These are phyloP conservation scores for Micractinium sp. DNA, from an alignment of 139 green algal genomes.

Conservation along the genomic window DNA sequence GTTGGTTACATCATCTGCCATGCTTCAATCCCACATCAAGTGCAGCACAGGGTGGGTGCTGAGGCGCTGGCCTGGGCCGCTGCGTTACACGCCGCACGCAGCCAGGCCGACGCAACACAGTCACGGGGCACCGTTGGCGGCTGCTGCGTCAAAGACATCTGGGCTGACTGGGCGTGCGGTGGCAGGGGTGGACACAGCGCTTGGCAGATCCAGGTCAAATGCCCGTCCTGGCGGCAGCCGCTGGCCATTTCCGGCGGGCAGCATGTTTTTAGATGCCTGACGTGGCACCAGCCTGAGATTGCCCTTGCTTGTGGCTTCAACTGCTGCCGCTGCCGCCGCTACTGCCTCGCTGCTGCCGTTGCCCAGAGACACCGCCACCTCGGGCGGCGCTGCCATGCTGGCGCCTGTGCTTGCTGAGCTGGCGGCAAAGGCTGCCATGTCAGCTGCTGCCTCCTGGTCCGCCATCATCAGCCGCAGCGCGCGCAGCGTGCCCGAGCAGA, in stretches of 20 bases:
- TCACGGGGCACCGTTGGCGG: too few species aligned
- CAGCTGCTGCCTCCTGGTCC: background rate
- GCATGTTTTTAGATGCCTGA: background rate
- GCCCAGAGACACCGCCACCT: background rate
- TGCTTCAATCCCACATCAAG: too few species aligned
- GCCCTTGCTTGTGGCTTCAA: background rate
- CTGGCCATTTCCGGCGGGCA: background rate
- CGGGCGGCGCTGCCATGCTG: background rate
- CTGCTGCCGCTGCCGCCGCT: background rate
- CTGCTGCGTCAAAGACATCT: background rate
- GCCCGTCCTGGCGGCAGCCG: background rate
- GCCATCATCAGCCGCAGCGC: background rate
- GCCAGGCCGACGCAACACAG: too few species aligned
- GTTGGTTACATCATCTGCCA: too few species aligned
- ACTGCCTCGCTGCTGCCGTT: background rate
- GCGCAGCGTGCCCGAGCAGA: background rate
- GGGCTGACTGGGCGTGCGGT: background rate
- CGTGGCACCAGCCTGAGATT: background rate
- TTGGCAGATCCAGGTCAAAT: background rate
- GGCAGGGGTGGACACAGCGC: background rate
- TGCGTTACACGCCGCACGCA: too few species aligned
- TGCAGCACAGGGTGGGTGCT: too few species aligned
- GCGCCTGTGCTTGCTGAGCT: background rate
- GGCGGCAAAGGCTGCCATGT: constrained; percentile 1
- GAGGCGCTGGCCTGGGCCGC: too few species aligned